Evolutionary conservation across 148 eudicot species (phyloP).

Genomic region (Silene conica): DNA sequence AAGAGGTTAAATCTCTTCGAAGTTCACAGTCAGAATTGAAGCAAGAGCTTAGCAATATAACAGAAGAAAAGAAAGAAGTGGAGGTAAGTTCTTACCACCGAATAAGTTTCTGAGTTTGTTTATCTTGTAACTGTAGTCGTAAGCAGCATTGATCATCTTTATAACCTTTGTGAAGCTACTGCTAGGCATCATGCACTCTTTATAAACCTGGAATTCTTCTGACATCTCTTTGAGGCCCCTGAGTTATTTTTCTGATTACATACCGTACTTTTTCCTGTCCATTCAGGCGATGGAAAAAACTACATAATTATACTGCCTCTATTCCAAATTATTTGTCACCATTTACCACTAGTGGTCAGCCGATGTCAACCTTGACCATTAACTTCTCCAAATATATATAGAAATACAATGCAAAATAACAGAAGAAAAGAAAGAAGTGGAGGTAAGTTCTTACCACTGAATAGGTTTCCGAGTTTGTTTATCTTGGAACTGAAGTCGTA

Average conservation of each 20-base stretch:
- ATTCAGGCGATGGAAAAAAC: neutral
- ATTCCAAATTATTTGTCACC: neutral
- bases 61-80: conserved; percentile 50
- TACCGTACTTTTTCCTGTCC: neutral
- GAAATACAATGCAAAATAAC: conserved; percentile 2
- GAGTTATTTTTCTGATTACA: neutral
- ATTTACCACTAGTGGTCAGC: no score
- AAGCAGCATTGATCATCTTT: neutral
- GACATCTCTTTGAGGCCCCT: neutral
- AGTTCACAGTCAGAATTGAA: conserved; percentile 66
- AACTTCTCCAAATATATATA: no score
- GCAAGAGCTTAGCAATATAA: conserved; percentile 63
- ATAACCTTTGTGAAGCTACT: neutral
- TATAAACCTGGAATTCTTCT: neutral
- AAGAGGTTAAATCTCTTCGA: conserved; percentile 79
- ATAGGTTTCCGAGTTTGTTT: neutral
- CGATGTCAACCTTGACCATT: neutral
- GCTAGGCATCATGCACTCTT: neutral
- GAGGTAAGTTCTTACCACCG: conserved; percentile 47
- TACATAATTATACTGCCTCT: neutral
- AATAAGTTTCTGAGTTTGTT: neutral
- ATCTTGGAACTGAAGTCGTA: neutral
- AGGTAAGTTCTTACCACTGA: conserved; percentile 42
- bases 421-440: conserved; percentile 54
- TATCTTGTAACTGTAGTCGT: neutral